phyloP scores from a whole-genome alignment of 75 land plant genomes.

The Cupressus sempervirens region DNA sequence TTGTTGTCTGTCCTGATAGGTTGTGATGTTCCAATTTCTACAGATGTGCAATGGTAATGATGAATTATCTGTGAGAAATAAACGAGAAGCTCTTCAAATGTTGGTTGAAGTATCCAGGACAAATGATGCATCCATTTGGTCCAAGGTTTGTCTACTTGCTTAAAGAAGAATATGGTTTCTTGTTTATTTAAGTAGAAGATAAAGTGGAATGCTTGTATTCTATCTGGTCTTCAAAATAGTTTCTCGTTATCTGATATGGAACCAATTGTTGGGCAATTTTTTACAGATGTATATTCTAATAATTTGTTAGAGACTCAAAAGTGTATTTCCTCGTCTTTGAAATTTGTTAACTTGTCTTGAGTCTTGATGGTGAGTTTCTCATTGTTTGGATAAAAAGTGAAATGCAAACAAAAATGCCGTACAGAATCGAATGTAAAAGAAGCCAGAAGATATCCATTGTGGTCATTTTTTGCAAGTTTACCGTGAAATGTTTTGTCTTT shows the following conservation, averaged over 20 bases:
- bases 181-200: neutral
- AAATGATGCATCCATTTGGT: constrained; percentile 77
- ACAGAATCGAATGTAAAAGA: too few relatives aligned
- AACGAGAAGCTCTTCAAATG: constrained; percentile 69
- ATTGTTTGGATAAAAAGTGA: too few relatives aligned
- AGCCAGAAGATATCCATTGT: too few relatives aligned
- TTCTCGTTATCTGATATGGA: neutral
- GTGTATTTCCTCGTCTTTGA: neutral
- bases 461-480: too few relatives aligned
- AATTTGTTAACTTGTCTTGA: neutral
- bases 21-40: neutral
- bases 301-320: neutral
- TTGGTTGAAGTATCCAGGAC: constrained; percentile 52
- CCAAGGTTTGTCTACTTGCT: constrained; percentile 56
- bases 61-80: constrained; percentile 48
- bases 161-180: neutral
- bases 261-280: neutral
- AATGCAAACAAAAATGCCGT: too few relatives aligned
- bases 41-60: constrained; percentile 69
- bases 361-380: too few relatives aligned
- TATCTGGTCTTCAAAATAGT: neutral
- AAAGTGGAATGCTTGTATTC: neutral
- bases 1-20: neutral
- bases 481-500: too few relatives aligned
- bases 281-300: neutral